Percentiles rank a stretch among this genome's conserved stretches.
These are phyloP conservation scores for Globisporangium yorkense DNA, from an alignment of 352 stramenopile species.

Conservation along the genomic window DNA sequence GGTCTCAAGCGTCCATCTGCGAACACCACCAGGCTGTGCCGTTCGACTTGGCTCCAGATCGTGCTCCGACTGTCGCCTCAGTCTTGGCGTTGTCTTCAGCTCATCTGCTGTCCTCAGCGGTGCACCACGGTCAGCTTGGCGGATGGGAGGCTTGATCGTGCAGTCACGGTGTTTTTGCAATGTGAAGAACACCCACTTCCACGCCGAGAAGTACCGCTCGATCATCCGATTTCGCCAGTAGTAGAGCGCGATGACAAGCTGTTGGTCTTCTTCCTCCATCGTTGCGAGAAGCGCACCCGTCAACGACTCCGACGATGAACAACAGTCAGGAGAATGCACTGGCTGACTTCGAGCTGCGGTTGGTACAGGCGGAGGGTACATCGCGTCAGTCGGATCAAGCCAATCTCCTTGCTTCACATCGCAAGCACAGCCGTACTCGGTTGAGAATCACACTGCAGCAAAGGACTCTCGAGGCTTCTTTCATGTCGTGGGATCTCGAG, in stretches of 20 bases:
- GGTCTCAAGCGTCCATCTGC: neutral
- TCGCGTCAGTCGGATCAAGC: neutral
- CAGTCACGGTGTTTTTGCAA: neutral
- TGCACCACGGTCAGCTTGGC: neutral
- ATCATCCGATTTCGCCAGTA: conserved; percentile 38
- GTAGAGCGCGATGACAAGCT: conserved; percentile 36
- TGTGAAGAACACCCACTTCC: conserved; percentile 23
- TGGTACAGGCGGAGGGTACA: neutral
- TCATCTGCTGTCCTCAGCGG: neutral
- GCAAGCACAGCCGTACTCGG: neutral
- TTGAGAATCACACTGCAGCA: neutral
- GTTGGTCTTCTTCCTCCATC: conserved; percentile 32
- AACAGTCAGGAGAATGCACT: neutral
- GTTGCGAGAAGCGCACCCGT: conserved; percentile 18
- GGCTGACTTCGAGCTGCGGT: too few species aligned
- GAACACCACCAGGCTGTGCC: neutral
- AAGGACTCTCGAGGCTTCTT: neutral
- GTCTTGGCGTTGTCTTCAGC: neutral
- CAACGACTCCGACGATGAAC: conserved; percentile 2
- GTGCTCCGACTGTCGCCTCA: neutral
- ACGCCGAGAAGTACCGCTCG: conserved; percentile 31
- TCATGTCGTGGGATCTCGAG: conserved; percentile 1
- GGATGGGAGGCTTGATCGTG: neutral
- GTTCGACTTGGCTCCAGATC: neutral
- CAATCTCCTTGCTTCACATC: neutral